Evolutionary conservation across 257 asterid species (phyloP), one percentile per base, ranked within the genome.

Genomic region (Salvia rosmarinus): DNA sequence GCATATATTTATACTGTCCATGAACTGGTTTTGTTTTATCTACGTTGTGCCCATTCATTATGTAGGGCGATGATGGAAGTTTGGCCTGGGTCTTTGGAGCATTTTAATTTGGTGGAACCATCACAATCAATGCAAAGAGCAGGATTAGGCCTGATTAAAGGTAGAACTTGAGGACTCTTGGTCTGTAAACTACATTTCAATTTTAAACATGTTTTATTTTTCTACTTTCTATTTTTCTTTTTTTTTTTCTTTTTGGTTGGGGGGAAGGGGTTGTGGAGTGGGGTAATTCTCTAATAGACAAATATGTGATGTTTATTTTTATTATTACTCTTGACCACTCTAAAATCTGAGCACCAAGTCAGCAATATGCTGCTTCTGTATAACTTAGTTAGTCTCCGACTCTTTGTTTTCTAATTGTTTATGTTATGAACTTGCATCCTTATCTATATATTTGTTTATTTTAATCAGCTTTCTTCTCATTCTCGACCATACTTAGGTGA

Each of bases 91-190:
- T 83, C 90, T 14, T 47, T 89, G 84, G 72, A 91, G 80, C 80
- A 63, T 61, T 73, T 91, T 70, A 91, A 94, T 81, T 84, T 94
- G 86, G 93, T 94, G 51, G 99, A 94, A 87, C 97, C 99, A 72
- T 94, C 99, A 49, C 99, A 91, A 83, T 82, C 96, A 37, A 94
- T 94, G 99, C 99, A 89, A 82, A 87, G 97, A 56, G 96, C 97
- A 1, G 99, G 97, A 39, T 92, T 82, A 73, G 79, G 85, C 77
- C 92, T 94, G 67, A 74, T 84, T 66, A 85, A 81, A 88, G 99
- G 99, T 88, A 74, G 20, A 55, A 69, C 39, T 43, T 51, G 55
- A 46, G 28, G 35, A 37, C 14, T 34, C 34, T 49, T 71, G 51
- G 25, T 50, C n/a, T 42, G 78, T 50, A 65, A 43, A 50, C 56